phyloP scores from a whole-genome alignment of 2,329 filamentous ascomycete species.

The Davidsoniella neocaledoniae region DNA sequence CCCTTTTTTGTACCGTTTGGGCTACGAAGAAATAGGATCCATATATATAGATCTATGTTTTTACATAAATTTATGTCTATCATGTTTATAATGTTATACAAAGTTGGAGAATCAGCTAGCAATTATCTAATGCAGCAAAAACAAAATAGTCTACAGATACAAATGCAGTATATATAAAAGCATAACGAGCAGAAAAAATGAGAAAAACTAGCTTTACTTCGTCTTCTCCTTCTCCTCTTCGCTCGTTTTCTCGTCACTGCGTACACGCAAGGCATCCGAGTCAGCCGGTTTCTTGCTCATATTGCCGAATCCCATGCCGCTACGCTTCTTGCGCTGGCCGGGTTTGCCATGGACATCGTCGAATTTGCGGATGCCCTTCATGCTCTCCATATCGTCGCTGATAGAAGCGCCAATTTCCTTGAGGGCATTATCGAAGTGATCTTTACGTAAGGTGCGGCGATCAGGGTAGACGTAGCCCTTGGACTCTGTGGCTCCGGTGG shows the following conservation, averaged over 20 bases:
- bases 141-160: too few relatives aligned
- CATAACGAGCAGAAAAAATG: too few relatives aligned
- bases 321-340: conserved; percentile 48
- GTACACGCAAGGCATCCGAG: conserved; percentile 29
- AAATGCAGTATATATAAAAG: neutral
- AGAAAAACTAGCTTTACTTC: neutral
- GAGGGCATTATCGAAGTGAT: conserved; percentile 74
- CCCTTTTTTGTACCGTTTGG: too few relatives aligned
- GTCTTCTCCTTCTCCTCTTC: neutral
- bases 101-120: too few relatives aligned
- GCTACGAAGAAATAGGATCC: too few relatives aligned
- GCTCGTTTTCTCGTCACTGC: conserved; percentile 12
- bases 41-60: too few relatives aligned
- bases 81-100: too few relatives aligned
- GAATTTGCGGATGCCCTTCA: conserved; percentile 81
- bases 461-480: conserved; percentile 4
- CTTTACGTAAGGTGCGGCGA: conserved; percentile 31
- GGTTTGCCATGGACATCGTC: conserved; percentile 59
- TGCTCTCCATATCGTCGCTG: conserved; percentile 77
- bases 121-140: too few relatives aligned
- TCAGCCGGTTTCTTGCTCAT: conserved; percentile 23
- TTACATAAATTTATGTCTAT: too few relatives aligned
- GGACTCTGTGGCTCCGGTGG: conserved; percentile 15
- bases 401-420: conserved; percentile 84
- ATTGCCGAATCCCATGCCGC: conserved; percentile 42